Percentiles rank a stretch among this genome's conserved stretches.
Conservation (phyloP, 495 filamentous ascomycete species). For the Talaromyces adpressus region DNA sequence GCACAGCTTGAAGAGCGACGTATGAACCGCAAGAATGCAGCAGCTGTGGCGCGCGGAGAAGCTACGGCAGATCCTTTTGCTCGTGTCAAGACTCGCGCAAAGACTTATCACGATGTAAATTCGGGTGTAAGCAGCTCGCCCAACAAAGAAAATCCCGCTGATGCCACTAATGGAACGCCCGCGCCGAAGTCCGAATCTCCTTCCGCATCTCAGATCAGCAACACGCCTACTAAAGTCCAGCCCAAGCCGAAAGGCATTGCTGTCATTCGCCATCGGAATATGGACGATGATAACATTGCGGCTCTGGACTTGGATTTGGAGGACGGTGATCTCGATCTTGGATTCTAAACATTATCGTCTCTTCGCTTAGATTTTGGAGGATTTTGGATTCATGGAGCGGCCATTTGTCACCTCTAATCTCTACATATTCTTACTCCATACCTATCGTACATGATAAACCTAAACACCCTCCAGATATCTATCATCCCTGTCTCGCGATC, state of each 20-base stretch:
- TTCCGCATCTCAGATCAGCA: constrained; percentile 24
- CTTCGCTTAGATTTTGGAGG: neutral
- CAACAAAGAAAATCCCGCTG: constrained; percentile 21
- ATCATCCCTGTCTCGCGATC: neutral
- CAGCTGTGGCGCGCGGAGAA: constrained; percentile 49
- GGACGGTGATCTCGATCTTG: constrained; percentile 5
- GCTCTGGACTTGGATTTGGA: constrained; percentile 60
- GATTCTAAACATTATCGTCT: neutral
- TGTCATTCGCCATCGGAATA: constrained; percentile 62
- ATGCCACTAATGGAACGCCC: constrained; percentile 34
- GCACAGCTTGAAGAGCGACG: constrained; percentile 75
- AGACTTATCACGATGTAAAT: constrained; percentile 53
- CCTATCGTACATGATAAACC: neutral
- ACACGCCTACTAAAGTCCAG: constrained; percentile 42
- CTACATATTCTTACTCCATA: neutral
- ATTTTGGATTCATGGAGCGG: neutral
- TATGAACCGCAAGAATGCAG: constrained; percentile 50
- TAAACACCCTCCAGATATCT: neutral
- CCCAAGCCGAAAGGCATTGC: constrained; percentile 52
- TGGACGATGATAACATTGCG: constrained; percentile 80
- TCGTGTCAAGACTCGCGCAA: constrained; percentile 54
- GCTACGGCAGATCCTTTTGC: constrained; percentile 48
- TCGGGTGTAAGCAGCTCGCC: constrained; percentile 20
- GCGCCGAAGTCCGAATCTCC: constrained; percentile 22
- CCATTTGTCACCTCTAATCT: neutral